These are phyloP conservation scores for Cicer judaicum DNA, from an alignment of 306 rosid genomes.

Conservation along the genomic window DNA sequence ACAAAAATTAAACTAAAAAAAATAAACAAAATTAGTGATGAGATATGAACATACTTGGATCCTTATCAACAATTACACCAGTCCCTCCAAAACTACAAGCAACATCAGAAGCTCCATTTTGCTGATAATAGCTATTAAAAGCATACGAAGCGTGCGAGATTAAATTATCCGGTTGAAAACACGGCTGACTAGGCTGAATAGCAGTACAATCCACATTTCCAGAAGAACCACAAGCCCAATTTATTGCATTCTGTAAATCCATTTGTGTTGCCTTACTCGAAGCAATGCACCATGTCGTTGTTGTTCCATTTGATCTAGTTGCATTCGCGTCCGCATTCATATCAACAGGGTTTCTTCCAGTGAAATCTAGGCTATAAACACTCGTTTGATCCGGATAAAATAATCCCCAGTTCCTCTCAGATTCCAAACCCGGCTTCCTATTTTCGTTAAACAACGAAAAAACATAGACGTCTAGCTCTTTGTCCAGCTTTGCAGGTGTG, in stretches of 20 bases:
- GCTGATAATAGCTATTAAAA: constrained; percentile 90
- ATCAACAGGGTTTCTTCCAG: constrained; percentile 73
- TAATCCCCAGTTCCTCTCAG: constrained; percentile 99
- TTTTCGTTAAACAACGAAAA: constrained; percentile 79
- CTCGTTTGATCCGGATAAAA: constrained; percentile 95
- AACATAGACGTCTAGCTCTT: constrained; percentile 54
- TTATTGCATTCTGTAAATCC: constrained; percentile 88
- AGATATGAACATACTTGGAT: constrained; percentile 80
- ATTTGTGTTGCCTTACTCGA: constrained; percentile 79
- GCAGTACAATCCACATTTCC: constrained; percentile 95
- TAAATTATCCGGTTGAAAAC: constrained; percentile 86
- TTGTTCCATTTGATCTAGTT: constrained; percentile 67
- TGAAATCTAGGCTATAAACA: constrained; percentile 87
- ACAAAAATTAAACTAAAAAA: neutral
- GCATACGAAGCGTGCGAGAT: constrained; percentile 91
- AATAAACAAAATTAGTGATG: neutral
- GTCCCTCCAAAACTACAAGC: constrained; percentile 96
- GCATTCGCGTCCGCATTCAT: constrained; percentile 55
- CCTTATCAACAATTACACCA: constrained; percentile 78
- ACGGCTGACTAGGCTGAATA: constrained; percentile 96
- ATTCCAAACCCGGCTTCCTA: constrained; percentile 91
- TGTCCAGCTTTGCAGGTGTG: constrained; percentile 58
- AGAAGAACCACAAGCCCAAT: constrained; percentile 95
- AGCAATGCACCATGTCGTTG: constrained; percentile 96
- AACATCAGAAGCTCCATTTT: constrained; percentile 86